These are phyloP conservation scores for Bryum argenteum DNA, from an alignment of 225 moss, liverwort and hornwort genomes.

Conservation along the genomic window DNA sequence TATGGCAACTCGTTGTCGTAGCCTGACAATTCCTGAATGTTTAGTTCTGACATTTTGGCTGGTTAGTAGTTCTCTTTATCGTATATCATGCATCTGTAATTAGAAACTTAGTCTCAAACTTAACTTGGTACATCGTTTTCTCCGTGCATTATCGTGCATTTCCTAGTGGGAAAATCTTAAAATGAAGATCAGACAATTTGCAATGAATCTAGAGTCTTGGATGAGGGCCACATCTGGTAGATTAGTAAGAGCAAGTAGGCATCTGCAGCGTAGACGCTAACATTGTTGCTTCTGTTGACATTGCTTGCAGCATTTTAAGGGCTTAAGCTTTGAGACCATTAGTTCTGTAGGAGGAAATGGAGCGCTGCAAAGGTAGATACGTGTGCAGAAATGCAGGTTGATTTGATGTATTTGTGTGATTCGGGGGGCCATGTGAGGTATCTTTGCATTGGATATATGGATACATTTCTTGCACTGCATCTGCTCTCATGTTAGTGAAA, in stretches of 20 bases:
- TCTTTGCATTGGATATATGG: constrained; percentile 6
- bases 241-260: neutral
- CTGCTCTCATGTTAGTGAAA: constrained; percentile 1
- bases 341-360: constrained; percentile 83
- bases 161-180: neutral
- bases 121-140: constrained; percentile 7
- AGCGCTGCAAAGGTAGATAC: constrained; percentile 67
- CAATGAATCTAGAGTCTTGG: constrained; percentile 10
- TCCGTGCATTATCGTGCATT: neutral
- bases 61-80: neutral
- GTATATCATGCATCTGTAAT: constrained; percentile 11
- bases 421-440: constrained; percentile 79
- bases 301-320: constrained; percentile 69
- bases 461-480: constrained; percentile 16
- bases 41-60: constrained; percentile 9
- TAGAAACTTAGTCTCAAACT: no score
- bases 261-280: constrained; percentile 17
- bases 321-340: constrained; percentile 87
- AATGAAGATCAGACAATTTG: neutral
- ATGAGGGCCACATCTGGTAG: neutral
- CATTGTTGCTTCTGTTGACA: constrained; percentile 26
- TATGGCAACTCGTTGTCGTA: constrained; percentile 18
- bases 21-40: constrained; percentile 8
- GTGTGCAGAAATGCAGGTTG: constrained; percentile 85
- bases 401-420: constrained; percentile 86